Percentiles rank a stretch among this genome's conserved stretches.
phyloP scores from a whole-genome alignment of 2,329 filamentous ascomycete genomes.

The Exophiala phaeomuriformis region DNA sequence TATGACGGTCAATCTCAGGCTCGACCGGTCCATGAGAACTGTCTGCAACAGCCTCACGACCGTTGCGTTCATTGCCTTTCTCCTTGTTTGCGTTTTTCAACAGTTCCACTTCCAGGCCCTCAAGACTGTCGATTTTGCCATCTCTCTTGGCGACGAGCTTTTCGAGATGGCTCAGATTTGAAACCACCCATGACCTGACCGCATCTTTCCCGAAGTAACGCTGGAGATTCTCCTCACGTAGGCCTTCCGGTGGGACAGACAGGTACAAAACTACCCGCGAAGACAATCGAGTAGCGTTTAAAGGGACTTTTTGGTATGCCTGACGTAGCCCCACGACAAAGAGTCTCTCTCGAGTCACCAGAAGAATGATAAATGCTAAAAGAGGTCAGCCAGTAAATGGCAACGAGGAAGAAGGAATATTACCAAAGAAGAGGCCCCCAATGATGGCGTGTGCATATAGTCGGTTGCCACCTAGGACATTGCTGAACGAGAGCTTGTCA shows the following conservation, averaged over 20 bases:
- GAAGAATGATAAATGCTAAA: slow-evolving; percentile 68
- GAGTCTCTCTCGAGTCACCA: slow-evolving; percentile 77
- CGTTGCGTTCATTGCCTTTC: slow-evolving; percentile 3
- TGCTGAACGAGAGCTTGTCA: slow-evolving; percentile 74
- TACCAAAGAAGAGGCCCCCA: slow-evolving; percentile 71
- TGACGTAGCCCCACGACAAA: slow-evolving; percentile 88
- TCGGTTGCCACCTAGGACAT: slow-evolving; percentile 55
- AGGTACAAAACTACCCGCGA: slow-evolving; percentile 84
- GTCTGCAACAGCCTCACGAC: background rate
- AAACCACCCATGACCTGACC: slow-evolving; percentile 74
- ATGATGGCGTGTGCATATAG: slow-evolving; percentile 75
- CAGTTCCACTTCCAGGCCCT: slow-evolving; percentile 80
- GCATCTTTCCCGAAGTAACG: slow-evolving; percentile 69
- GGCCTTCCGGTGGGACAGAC: slow-evolving; percentile 69
- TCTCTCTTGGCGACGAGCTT: slow-evolving; percentile 75
- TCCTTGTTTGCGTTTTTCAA: slow-evolving; percentile 63
- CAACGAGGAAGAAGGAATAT: slow-evolving; percentile 17
- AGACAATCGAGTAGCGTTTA: slow-evolving; percentile 75
- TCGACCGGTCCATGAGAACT: background rate
- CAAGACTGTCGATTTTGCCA: slow-evolving; percentile 67
- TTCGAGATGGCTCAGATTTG: slow-evolving; percentile 68
- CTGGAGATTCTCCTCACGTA: slow-evolving; percentile 65
- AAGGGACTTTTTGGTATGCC: slow-evolving; percentile 77
- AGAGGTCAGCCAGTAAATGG: background rate
- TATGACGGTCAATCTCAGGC: slow-evolving; percentile 25